These are phyloP conservation scores for Penicillium dipodomyicola DNA, from an alignment of 495 filamentous ascomycete genomes.

Conservation along the genomic window DNA sequence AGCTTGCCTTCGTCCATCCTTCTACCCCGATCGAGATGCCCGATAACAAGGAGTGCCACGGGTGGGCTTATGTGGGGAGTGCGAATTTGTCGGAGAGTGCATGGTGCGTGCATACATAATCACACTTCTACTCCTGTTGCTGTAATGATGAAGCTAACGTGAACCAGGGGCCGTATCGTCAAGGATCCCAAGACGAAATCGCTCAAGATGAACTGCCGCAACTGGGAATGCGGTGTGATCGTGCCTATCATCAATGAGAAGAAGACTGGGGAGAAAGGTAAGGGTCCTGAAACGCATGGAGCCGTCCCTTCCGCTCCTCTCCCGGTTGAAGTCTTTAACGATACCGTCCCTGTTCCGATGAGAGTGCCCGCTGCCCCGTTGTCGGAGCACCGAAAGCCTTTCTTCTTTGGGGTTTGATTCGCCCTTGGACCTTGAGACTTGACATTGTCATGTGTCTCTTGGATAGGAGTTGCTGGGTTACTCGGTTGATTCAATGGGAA, in stretches of 20 bases:
- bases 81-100: slow-evolving; percentile 91
- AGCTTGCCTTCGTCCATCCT: slow-evolving; percentile 66
- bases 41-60: slow-evolving; percentile 27
- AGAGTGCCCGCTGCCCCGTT: slow-evolving; percentile 54
- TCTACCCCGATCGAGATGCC: slow-evolving; percentile 31
- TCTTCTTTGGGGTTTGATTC: slow-evolving; percentile 44
- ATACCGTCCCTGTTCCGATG: slow-evolving; percentile 70
- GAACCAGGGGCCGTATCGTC: slow-evolving; percentile 63
- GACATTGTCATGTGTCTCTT: not conserved
- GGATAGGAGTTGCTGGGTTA: not conserved
- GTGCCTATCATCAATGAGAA: slow-evolving; percentile 45
- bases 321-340: slow-evolving; percentile 47
- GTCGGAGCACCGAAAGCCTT: slow-evolving; percentile 47
- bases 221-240: slow-evolving; percentile 96
- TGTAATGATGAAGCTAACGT: not conserved
- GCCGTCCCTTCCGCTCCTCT: not conserved
- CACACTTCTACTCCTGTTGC: not conserved
- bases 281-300: not conserved
- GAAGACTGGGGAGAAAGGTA: not conserved
- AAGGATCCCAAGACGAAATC: slow-evolving; percentile 60
- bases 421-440: not conserved
- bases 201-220: slow-evolving; percentile 77
- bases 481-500: not conserved
- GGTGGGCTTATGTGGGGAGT: slow-evolving; percentile 88
- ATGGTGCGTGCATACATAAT: slow-evolving; percentile 57